Evolutionary conservation across 257 asterid species (phyloP), one percentile per base, ranked within the genome.

Genomic region (Euphrasia confusa): DNA sequence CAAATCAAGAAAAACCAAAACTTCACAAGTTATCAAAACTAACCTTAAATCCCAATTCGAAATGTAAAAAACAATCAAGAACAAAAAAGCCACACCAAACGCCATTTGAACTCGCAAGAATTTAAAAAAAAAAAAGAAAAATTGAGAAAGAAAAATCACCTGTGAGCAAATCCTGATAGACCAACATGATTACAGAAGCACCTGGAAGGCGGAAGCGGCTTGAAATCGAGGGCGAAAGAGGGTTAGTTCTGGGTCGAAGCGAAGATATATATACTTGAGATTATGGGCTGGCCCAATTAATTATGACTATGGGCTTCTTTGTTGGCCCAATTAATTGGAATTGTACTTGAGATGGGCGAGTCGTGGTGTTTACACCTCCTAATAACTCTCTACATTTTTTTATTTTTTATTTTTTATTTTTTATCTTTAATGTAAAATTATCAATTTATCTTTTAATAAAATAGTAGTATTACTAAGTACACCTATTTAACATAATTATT

Each of bases 81-180:
- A 53, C 4, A 18, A 18, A 53, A 53, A 35, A 44, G 28, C 40
- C 47, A 66, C 11, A 7, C 14, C 1, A 50, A 50, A 50, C 54
- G 14, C 5, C 24, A 48, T 5, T 15, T 21, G 24, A 21, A 21
- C 15, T 4, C 7, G 2, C 7, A 24, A 1, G 9, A 2, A 30
- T 10, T 7, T 1, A 24, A 63, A 7, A 52, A 24, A 50, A 10
- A 35, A 13, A 59, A 11, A 2, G 12, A 14, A n/a, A 48, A 48
- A 10, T n/a, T 0, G 15, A 14, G 4, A 30, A 49, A 7, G 1
- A 24, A 3, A 35, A 33, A 15, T 14, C 6, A 79, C 93, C 86
- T n/a, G 84, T 67, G 50, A 87, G 68, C 32, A 84, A 68, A 81
- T 87, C 95, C 30, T 82, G 93, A 28, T 84, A 87, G 69, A 87